Evolutionary conservation across 148 eudicot species (phyloP).

Genomic region (Amaranthus hypochondriacus): DNA sequence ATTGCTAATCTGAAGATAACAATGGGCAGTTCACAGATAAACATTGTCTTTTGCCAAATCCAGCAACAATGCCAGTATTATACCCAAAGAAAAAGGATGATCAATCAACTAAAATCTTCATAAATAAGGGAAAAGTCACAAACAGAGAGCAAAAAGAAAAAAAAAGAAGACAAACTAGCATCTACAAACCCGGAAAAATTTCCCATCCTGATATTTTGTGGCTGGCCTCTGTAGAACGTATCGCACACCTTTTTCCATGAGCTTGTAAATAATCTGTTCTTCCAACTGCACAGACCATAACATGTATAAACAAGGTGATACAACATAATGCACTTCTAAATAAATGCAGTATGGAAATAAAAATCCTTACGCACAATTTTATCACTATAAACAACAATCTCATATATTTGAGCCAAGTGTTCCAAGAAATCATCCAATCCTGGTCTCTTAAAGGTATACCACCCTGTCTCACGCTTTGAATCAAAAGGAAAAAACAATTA

Average conservation of each 20-base stretch:
- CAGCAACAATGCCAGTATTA: no score
- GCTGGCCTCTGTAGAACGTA: conserved; percentile 45
- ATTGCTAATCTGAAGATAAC: neutral
- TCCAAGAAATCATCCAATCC: conserved; percentile 75
- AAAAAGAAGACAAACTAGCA: neutral
- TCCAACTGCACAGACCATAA: conserved; percentile 40
- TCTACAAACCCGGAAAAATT: conserved; percentile 63
- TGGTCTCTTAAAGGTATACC: conserved; percentile 82
- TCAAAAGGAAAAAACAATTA: conserved; percentile 1
- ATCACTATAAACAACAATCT: conserved; percentile 62
- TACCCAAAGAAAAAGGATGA: neutral
- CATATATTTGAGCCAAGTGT: conserved; percentile 56
- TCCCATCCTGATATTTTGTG: conserved; percentile 67
- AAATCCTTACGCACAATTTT: conserved; percentile 40
- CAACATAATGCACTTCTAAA: neutral
- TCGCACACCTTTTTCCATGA: conserved; percentile 45
- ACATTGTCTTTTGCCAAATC: neutral
- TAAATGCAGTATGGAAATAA: neutral
- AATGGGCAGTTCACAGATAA: neutral
- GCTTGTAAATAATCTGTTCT: conserved; percentile 44
- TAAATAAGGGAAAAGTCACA: neutral
- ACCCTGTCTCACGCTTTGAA: conserved; percentile 69
- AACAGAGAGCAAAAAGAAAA: neutral
- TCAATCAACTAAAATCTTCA: neutral
- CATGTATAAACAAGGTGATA: conserved; percentile 13